Base-by-base conservation (phyloP, 2,329 filamentous ascomycete genomes). In the Cryphonectria nitschkei region DNA sequence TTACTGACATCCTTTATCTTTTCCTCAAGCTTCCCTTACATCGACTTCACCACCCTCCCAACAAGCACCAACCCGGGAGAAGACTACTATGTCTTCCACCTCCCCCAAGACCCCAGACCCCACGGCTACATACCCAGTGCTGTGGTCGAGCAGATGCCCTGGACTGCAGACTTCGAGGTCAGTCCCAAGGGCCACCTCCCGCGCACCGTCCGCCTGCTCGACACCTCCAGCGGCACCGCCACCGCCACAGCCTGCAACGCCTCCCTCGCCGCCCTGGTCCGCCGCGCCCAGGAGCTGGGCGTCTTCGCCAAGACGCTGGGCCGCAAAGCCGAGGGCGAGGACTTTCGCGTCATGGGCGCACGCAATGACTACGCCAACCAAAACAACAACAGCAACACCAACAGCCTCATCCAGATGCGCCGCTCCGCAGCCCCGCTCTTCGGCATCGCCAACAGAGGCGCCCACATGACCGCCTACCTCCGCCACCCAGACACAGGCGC, bases 381-480 rank as follows among this genome's bases (percentile, higher is more conserved):
- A 11, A 39, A 67, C 26, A 69, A 37, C 61, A 63, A 65, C 58
- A 67, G 65, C 34, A 68, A 46, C 61, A 68, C 68, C 52, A 67
- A 73, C 65, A 74, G 75, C 62, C 72, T 75, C 19, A 64, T 74
- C 11, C 70, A 64, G 39, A 68, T 76, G 37, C 72, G 74, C 76
- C 82, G 89, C n/a, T 82, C 83, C 43, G 88, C 86, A 1, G 83
- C 81, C 64, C 82, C 85, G 6, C 80, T 92, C 0, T 90, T 92
- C 69, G 90, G 90, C 1, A 84, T 92, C 52, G 84, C 88, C 32
- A 87, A 84, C 16, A 89, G 89, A 73, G 89, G 89, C 22, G 85
- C 80, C 1, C 88, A 92, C 77, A 85, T 90, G 81, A 91, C 88
- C 1, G 87, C 85, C 1, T 92, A 89, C 75, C 84, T 86, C 16